Conservation (phyloP, 1,284 basidiomycete genomes). For the Rhodotorula sp. region DNA sequence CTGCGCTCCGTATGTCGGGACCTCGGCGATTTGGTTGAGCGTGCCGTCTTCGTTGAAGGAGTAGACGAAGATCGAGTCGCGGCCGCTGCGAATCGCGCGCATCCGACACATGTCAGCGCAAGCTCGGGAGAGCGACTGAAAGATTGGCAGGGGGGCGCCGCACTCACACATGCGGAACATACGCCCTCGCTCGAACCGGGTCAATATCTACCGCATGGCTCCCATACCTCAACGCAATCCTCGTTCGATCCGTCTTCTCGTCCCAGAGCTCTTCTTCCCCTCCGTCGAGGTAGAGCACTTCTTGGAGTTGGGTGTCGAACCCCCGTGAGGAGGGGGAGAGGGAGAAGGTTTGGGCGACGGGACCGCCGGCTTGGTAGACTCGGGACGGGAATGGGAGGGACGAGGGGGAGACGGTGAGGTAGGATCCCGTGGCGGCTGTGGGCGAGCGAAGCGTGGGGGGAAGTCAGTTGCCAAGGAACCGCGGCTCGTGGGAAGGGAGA, state of each 20-base stretch:
- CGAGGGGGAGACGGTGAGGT: slow-evolving; percentile 43
- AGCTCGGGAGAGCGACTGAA: neutral
- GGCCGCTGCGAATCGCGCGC: slow-evolving; percentile 43
- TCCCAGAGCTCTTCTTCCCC: slow-evolving; percentile 31
- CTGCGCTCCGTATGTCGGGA: slow-evolving; percentile 44
- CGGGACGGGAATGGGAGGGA: slow-evolving; percentile 18
- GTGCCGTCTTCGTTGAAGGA: slow-evolving; percentile 23
- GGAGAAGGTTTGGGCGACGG: slow-evolving; percentile 46
- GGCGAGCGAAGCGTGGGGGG: too few species aligned
- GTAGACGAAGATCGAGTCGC: slow-evolving; percentile 51
- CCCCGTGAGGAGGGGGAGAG: slow-evolving; percentile 31
- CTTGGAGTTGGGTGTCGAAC: slow-evolving; percentile 39
- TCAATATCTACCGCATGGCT: slow-evolving; percentile 42
- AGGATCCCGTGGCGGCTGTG: slow-evolving; percentile 42
- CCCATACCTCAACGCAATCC: slow-evolving; percentile 42
- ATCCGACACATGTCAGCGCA: neutral
- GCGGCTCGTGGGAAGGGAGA: neutral
- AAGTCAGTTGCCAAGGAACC: neutral
- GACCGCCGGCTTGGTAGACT: slow-evolving; percentile 51
- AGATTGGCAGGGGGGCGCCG: neutral
- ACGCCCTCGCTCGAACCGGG: slow-evolving; percentile 33
- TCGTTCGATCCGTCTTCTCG: slow-evolving; percentile 40
- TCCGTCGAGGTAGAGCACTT: slow-evolving; percentile 40
- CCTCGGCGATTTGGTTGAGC: slow-evolving; percentile 34
- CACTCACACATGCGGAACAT: slow-evolving; percentile 48